Base-by-base conservation (phyloP, 495 filamentous ascomycete genomes). In the Penicillium taxi region DNA sequence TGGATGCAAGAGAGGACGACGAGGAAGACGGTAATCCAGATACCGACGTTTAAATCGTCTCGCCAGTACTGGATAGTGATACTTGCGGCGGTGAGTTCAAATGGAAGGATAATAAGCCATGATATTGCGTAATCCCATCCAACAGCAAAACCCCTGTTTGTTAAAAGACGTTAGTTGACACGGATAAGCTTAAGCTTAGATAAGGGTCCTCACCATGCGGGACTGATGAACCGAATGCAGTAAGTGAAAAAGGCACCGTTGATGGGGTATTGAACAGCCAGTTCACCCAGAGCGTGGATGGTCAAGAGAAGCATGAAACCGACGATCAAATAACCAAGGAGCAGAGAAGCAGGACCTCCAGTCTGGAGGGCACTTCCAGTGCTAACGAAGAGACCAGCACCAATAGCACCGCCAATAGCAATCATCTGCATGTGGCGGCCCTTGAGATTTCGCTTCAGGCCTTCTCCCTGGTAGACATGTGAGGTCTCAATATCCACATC, bases 41-140 rank as follows among this genome's bases (percentile, higher is more conserved):
- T 78, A 5, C 54, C 74, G 31, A 68, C 58, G 36, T 73, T 80
- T 15, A 80, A 56, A 26, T 68, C 56, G 5, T 59, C 55, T 18
- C 55, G 40, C 87, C 87, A 94, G 42, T 72, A 84, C 30, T 81
- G 64, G n/a, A 94, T 75, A 2, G 89, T 80, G 6, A 91, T 56
- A 37, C 81, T 77, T 16, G 84, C 80, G 21, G 85, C 87, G 1
- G 83, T 90, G 22, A 90, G 63, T 51, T 93, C 84, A 25, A 69
- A 61, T 2, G 64, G 67, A n/a, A 65, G 47, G 18, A 45, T 70
- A 26, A 68, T 57, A 57, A 82, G 82, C 81, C 82, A 86, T 50
- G 73, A 67, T 32, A 82, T 63, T 37, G 77, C 74, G 50, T 86
- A 86, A 53, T 84, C 78, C 78, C 80, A 86, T 36, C 63, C 68